phyloP scores from a whole-genome alignment of 176 grass and related monocot species.

The Oryza longistaminata region DNA sequence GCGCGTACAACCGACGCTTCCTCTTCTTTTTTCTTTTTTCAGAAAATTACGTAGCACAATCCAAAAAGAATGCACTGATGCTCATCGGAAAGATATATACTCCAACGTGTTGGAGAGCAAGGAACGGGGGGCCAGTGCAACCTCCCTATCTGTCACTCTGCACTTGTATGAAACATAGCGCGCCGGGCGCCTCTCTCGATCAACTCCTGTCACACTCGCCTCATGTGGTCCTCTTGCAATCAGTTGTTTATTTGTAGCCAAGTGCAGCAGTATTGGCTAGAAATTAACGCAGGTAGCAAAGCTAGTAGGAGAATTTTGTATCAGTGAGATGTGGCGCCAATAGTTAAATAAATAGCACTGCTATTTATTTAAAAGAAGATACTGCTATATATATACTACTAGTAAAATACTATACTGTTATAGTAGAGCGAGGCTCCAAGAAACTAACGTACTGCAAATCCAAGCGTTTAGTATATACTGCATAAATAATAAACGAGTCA shows the following conservation, averaged over 20 bases:
- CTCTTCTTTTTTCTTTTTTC: slow-evolving; percentile 38
- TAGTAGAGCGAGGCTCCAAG: too few species aligned
- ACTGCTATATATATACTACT: too few species aligned
- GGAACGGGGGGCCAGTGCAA: not conserved
- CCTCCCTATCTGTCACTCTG: slow-evolving; percentile 18
- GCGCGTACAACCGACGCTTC: slow-evolving; percentile 48
- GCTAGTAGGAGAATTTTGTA: not conserved
- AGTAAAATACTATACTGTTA: too few species aligned
- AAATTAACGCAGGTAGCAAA: too few species aligned
- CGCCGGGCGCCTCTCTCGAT: not conserved
- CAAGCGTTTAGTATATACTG: too few species aligned
- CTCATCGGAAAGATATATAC: too few species aligned
- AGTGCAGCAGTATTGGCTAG: not conserved
- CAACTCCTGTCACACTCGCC: slow-evolving; percentile 1
- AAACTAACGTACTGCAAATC: too few species aligned
- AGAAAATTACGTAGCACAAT: slow-evolving; percentile 30
- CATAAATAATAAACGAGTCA: too few species aligned
- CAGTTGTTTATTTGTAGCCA: slow-evolving; percentile 27
- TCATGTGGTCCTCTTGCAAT: slow-evolving; percentile 25
- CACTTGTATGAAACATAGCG: slow-evolving; percentile 31
- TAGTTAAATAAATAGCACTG: not conserved
- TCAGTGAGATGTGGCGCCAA: not conserved
- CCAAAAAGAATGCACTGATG: slow-evolving; percentile 14
- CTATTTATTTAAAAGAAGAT: too few species aligned
- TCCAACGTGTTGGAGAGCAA: not conserved